A percentile compares a stretch with the other conserved stretches of the same genome.
These are phyloP conservation scores for Tulasnella sp. DNA, from an alignment of 768 basidiomycete species.

Conservation along the genomic window DNA sequence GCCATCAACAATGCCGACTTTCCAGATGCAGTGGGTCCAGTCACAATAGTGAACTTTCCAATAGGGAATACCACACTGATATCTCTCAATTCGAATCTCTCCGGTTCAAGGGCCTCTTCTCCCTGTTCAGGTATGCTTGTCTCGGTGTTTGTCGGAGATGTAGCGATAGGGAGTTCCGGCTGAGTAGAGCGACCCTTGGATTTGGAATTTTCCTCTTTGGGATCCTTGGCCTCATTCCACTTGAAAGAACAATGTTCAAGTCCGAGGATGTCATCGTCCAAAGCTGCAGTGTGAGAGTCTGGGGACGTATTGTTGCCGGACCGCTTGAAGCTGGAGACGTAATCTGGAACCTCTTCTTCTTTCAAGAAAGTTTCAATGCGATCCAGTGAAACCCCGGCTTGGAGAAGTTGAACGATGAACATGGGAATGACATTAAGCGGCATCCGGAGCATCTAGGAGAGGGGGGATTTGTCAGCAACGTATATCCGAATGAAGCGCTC, in stretches of 20 bases:
- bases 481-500: not conserved
- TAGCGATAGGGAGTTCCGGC: not conserved
- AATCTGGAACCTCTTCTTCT: conserved; percentile 56
- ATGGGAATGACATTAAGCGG: conserved; percentile 72
- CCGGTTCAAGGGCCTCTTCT: conserved; percentile 19
- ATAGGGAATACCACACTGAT: conserved; percentile 59
- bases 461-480: not conserved
- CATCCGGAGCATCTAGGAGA: conserved; percentile 14
- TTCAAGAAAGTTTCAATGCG: conserved; percentile 54
- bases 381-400: conserved; percentile 51
- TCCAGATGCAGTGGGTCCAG: conserved; percentile 65
- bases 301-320: conserved; percentile 21
- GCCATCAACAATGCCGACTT: conserved; percentile 65
- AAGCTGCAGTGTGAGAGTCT: conserved; percentile 22
- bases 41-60: conserved; percentile 44
- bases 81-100: conserved; percentile 54
- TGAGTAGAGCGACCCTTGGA: not conserved
- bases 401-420: conserved; percentile 63
- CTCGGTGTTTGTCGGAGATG: conserved; percentile 16
- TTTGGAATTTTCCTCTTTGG: not conserved
- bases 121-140: not conserved
- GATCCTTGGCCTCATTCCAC: conserved; percentile 45
- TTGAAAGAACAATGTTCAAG: conserved; percentile 43
- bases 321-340: conserved; percentile 51
- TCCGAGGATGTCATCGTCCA: conserved; percentile 29